Evolutionary conservation across 352 stramenopile species (phyloP).

Genomic region (Peronospora tabacina): DNA sequence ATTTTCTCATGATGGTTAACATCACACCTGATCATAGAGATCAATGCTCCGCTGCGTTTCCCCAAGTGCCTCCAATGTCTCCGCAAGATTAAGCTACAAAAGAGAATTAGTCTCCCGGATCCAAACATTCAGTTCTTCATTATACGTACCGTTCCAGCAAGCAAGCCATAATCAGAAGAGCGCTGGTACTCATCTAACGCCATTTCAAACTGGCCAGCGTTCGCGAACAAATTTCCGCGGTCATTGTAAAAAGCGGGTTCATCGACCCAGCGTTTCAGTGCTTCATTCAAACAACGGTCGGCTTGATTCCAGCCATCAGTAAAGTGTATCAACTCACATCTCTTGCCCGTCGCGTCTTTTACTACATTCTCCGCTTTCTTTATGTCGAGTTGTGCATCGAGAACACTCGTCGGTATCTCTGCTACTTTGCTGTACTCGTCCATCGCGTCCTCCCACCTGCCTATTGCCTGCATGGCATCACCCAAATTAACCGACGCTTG

Average conservation of each 20-base stretch:
- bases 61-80: conserved; percentile 51
- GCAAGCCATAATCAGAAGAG: conserved; percentile 33
- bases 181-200: conserved; percentile 50
- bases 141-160: conserved; percentile 40
- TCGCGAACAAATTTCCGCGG: conserved; percentile 44
- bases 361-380: conserved; percentile 23
- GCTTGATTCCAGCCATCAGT: conserved; percentile 40
- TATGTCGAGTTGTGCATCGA: conserved; percentile 15
- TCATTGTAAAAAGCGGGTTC: conserved; percentile 53
- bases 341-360: conserved; percentile 31
- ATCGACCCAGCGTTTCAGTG: conserved; percentile 41
- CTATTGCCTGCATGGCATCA: conserved; percentile 31
- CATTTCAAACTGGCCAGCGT: conserved; percentile 45
- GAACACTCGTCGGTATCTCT: conserved; percentile 6
- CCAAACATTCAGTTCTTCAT: not conserved
- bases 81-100: conserved; percentile 42
- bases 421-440: conserved; percentile 46
- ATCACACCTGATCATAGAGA: conserved; percentile 43
- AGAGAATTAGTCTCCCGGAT: conserved; percentile 2
- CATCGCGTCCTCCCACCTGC: conserved; percentile 52
- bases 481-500: conserved; percentile 51
- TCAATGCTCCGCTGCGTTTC: conserved; percentile 45
- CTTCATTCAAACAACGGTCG: conserved; percentile 47
- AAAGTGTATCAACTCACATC: conserved; percentile 50
- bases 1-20: not conserved